Base-by-base conservation (phyloP, 257 asterid species). In the Solanum habrochaites region DNA sequence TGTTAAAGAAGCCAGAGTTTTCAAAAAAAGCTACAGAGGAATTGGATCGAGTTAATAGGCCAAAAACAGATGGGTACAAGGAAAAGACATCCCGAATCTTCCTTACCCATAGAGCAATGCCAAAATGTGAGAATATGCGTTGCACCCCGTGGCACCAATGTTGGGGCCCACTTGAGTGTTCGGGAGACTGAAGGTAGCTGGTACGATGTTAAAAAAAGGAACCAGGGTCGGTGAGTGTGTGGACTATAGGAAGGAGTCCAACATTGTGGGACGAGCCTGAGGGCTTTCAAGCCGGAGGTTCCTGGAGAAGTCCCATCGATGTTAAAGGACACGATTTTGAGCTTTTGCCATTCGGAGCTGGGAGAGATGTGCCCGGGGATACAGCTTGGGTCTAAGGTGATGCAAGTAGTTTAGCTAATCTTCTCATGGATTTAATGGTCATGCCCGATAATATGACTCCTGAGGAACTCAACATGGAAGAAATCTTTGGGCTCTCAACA, bases 21-120 rank as follows among this genome's bases (percentile, higher is more conserved):
- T 89, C 94, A 83, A 56, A 88, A 18, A 93, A 88, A 85, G 98
- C 98, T 20, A 91, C 91, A 0, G 95, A 94, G 18, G 98, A 96
- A 67, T 90, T 96, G 0, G 99, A 94, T 78, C 82, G 94, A 0
- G 98, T 95, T 95, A 0, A 92, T 94, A 2, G 99, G 98, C 0
- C 87, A 49, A n/a, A n/a, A 73, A 88, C 39, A 88, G 87, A n/a
- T 94, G 98, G 98, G 92, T 91, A 4, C 58, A 83, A 82, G 93
- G 90, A 62, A 90, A 89, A n/a, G 92, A 91, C 88, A 87, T 90
- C 15, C 69, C 47, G 15, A 37, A 89, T 80, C 89, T 91, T 27
- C 93, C 93, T 29, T 91, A 83, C n/a, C n/a, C 82, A 80, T 91
- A 5, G 86, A 87, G 85, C 93, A 6, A 88, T 91, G 3, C 89